phyloP scores from a whole-genome alignment of 495 filamentous ascomycete species.

The Cetradonia linearis region DNA sequence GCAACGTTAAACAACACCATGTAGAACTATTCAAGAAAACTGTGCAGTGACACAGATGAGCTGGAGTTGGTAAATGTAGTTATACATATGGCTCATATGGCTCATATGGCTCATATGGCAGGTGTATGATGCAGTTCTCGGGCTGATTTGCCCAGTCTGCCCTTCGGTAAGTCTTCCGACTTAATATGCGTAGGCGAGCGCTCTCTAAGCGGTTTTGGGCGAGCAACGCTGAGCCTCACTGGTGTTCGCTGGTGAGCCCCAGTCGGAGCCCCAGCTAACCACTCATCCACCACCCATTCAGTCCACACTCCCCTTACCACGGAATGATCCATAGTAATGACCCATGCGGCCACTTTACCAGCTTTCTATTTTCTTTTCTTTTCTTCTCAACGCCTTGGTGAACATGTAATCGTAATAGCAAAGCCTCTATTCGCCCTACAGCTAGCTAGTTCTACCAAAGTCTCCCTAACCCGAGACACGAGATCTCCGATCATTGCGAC shows the following conservation, averaged over 20 bases:
- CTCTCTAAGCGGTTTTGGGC: constrained; percentile 1
- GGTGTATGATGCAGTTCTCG: neutral
- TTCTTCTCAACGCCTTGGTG: neutral
- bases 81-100: neutral
- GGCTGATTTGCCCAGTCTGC: constrained; percentile 9
- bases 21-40: neutral
- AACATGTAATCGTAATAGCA: constrained; percentile 1
- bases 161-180: neutral
- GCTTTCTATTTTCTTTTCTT: neutral
- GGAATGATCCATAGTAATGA: neutral
- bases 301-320: neutral
- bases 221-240: constrained; percentile 5
- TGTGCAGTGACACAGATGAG: neutral
- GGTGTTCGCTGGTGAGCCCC: neutral
- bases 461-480: constrained; percentile 5
- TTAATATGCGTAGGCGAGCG: neutral
- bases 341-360: neutral
- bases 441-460: neutral
- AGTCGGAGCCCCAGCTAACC: constrained; percentile 1
- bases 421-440: neutral
- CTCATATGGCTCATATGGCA: neutral
- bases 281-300: neutral
- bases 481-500: neutral
- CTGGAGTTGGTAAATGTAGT: neutral
- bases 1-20: neutral